A percentile compares a stretch with the other conserved stretches of the same genome.
These are phyloP conservation scores for Teunomyces aglyptinius DNA, from an alignment of 805 yeast species.

Conservation along the genomic window DNA sequence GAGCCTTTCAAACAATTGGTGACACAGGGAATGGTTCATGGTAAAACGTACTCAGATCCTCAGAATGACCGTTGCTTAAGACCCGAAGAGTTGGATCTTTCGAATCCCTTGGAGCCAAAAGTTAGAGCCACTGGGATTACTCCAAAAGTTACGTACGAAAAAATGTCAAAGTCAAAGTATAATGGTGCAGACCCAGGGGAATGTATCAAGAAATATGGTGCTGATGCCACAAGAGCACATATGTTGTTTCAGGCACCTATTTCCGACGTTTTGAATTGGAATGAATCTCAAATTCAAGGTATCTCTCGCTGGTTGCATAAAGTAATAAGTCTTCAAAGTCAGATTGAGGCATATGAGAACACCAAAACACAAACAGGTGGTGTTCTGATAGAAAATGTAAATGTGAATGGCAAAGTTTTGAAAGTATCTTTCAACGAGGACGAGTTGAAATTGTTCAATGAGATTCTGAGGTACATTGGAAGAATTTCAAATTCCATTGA, in stretches of 20 bases:
- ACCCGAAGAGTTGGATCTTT: conserved; percentile 65
- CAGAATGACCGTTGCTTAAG: conserved; percentile 69
- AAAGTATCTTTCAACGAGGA: conserved; percentile 29
- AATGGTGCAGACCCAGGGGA: conserved; percentile 90
- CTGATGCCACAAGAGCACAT: conserved; percentile 94
- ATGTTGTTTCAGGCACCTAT: conserved; percentile 91
- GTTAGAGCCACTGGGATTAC: conserved; percentile 48
- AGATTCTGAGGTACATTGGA: conserved; percentile 44
- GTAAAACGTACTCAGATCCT: conserved; percentile 77
- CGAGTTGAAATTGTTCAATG: conserved; percentile 61
- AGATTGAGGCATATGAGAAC: conserved; percentile 10
- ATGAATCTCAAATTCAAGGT: conserved; percentile 82
- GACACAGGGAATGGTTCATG: conserved; percentile 99
- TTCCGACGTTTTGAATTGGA: conserved; percentile 82
- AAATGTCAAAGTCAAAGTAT: conserved; percentile 94
- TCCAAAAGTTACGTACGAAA: conserved; percentile 69
- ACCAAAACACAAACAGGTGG: not conserved
- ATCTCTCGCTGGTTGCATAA: conserved; percentile 81
- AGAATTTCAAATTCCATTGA: conserved; percentile 61
- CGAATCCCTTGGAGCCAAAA: conserved; percentile 40
- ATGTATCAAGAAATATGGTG: conserved; percentile 76
- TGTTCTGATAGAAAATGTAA: conserved; percentile 17
- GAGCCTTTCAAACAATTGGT: conserved; percentile 82
- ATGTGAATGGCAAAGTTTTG: conserved; percentile 16
- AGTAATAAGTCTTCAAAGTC: conserved; percentile 38